phyloP scores from a whole-genome alignment of 768 basidiomycete genomes.

The Boletus barrowsii region DNA sequence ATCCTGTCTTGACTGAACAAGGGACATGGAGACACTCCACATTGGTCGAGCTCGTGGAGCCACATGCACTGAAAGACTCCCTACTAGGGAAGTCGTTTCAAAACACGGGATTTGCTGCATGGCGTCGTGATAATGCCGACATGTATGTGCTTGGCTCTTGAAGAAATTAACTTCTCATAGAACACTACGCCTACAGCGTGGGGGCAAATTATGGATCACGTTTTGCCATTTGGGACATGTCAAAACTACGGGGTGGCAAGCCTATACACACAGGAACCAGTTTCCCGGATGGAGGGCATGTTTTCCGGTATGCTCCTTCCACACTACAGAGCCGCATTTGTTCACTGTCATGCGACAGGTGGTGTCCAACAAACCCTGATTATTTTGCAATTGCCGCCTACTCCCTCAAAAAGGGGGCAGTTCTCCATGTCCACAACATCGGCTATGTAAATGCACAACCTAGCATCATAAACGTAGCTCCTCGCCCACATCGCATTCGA shows the following conservation, averaged over 20 bases:
- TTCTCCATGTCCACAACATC: constrained; percentile 67
- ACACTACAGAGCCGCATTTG: background rate
- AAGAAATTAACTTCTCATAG: background rate
- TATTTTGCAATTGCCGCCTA: constrained; percentile 75
- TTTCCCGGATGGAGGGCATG: constrained; percentile 63
- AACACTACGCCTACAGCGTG: constrained; percentile 42
- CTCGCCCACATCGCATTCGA: constrained; percentile 61
- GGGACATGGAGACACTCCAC: constrained; percentile 60
- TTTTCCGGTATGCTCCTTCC: constrained; percentile 52
- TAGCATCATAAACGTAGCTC: constrained; percentile 52
- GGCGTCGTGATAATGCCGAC: constrained; percentile 67
- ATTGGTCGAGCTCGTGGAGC: constrained; percentile 71
- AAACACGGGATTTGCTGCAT: constrained; percentile 61
- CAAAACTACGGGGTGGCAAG: constrained; percentile 69
- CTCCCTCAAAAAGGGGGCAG: constrained; percentile 57
- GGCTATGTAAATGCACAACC: constrained; percentile 64
- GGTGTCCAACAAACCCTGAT: constrained; percentile 74
- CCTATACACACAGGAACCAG: constrained; percentile 59
- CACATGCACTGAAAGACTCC: constrained; percentile 55
- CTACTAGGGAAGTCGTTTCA: constrained; percentile 43
- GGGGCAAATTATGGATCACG: constrained; percentile 72
- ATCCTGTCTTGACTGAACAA: constrained; percentile 51
- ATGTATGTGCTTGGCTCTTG: constrained; percentile 50
- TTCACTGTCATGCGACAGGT: constrained; percentile 42
- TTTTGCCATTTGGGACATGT: constrained; percentile 76